Base-by-base conservation (phyloP, 805 yeast genomes). In the Middelhovenomyces tepae region DNA sequence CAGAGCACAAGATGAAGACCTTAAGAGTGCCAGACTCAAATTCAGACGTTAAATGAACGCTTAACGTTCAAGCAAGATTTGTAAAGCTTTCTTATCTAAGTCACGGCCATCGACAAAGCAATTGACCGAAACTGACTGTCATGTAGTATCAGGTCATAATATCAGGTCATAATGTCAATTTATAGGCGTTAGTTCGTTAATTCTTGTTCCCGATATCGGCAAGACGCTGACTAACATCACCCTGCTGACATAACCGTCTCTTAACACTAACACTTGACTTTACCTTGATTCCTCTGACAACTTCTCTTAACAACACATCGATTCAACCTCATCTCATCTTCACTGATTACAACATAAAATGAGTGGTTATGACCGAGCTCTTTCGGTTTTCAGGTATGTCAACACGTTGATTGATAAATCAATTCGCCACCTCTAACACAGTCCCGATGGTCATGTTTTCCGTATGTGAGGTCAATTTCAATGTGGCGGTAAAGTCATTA, bases 301-400 rank as follows among this genome's bases (percentile, higher is more conserved):
- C 6, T 11, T 23, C 27, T 13, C 27, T 11, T 7, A 15, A n/a
- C 9, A 20, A 13, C 27, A 30, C n/a, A 27, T 15, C n/a, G n/a
- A n/a, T n/a, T n/a, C n/a, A n/a, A n/a, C n/a, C n/a, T n/a, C n/a
- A n/a, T n/a, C n/a, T n/a, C n/a, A n/a, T n/a, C n/a, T n/a, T n/a
- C n/a, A n/a, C n/a, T n/a, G n/a, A n/a, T n/a, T n/a, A n/a, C n/a
- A n/a, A n/a, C n/a, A n/a, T 24, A 51, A 11, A 28, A 89, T 89
- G 98, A 84, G 95, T 71, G 97, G 98, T 43, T 89, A 89, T 94
- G 98, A 89, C 62, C 77, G 97, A 72, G 98, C 98, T 37, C 73
- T 89, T 51, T 87, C 96, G 42, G 93, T 89, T 59, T 89, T 89
- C 66, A 85, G 95, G 79, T 80, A 73, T 48, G 87, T 75, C 24